phyloP scores from a whole-genome alignment of 176 grass and related monocot species.

The Triticum monococcum region DNA sequence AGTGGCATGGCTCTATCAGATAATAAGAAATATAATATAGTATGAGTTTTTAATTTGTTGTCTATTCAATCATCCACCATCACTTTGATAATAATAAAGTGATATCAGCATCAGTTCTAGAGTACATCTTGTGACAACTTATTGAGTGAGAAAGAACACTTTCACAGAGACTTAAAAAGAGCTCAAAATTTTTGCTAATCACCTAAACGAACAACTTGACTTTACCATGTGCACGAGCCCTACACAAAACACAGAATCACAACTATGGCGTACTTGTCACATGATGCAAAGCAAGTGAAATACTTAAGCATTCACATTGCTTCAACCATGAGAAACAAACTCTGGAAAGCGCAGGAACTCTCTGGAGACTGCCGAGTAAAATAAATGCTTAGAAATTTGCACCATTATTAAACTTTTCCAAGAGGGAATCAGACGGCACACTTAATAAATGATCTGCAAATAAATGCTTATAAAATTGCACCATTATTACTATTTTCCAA shows the following conservation, averaged over 20 bases:
- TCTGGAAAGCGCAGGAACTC: background rate
- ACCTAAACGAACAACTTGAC: too few relatives aligned
- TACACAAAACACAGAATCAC: background rate
- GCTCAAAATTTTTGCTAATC: too few relatives aligned
- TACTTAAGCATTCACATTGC: background rate
- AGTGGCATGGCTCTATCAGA: constrained; percentile 19
- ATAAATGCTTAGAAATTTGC: background rate
- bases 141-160: background rate
- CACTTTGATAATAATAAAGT: background rate
- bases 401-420: background rate
- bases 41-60: background rate
- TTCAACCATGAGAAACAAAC: background rate
- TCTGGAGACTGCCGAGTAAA: background rate
- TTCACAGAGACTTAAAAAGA: too few relatives aligned
- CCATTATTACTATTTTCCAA: background rate
- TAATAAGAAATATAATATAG: background rate
- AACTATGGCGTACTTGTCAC: background rate
- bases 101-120: background rate
- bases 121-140: background rate
- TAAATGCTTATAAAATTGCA: background rate
- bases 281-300: background rate
- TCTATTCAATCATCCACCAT: constrained; percentile 5
- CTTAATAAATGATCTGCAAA: background rate
- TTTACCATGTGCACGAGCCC: background rate
- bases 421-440: background rate